Percentiles rank a stretch among this genome's conserved stretches.
phyloP scores from a whole-genome alignment of 805 yeast genomes.

The Candida multigemmis region DNA sequence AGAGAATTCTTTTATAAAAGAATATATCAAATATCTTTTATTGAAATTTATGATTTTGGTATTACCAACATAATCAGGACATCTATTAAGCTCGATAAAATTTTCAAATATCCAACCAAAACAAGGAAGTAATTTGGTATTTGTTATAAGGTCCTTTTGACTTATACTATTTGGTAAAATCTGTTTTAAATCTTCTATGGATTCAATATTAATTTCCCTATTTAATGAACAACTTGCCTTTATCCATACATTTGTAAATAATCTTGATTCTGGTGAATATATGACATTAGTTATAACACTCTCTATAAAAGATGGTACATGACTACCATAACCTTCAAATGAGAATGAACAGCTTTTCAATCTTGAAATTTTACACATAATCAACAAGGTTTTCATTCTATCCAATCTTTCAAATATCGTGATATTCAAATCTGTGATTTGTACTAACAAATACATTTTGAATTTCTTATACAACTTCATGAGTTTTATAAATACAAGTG shows the following conservation, averaged over 20 bases:
- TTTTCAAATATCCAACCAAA: slow-evolving; percentile 88
- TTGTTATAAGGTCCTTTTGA: slow-evolving; percentile 17
- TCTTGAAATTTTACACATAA: slow-evolving; percentile 55
- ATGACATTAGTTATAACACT: slow-evolving; percentile 67
- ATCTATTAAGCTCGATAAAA: slow-evolving; percentile 48
- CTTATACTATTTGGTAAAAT: slow-evolving; percentile 21
- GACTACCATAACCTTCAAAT: slow-evolving; percentile 23
- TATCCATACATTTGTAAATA: slow-evolving; percentile 62
- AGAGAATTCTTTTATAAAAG: slow-evolving; percentile 27
- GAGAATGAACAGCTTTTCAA: slow-evolving; percentile 54
- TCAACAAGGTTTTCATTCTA: slow-evolving; percentile 60
- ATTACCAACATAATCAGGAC: slow-evolving; percentile 68
- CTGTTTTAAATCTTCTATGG: slow-evolving; percentile 17
- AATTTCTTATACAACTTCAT: slow-evolving; percentile 62
- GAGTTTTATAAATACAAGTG: slow-evolving; percentile 58
- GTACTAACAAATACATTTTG: slow-evolving; percentile 52
- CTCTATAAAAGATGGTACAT: slow-evolving; percentile 77
- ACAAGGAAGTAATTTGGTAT: slow-evolving; percentile 59
- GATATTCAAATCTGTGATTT: slow-evolving; percentile 57
- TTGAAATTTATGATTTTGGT: slow-evolving; percentile 72
- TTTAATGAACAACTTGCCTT: slow-evolving; percentile 34
- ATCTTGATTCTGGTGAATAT: slow-evolving; percentile 72
- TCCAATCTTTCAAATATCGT: slow-evolving; percentile 50
- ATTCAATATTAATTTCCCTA: slow-evolving; percentile 4
- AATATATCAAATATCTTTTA: slow-evolving; percentile 41